Evolutionary conservation across 73 alveolate genomes (phyloP).

Genomic region (Stentor coeruleus): DNA sequence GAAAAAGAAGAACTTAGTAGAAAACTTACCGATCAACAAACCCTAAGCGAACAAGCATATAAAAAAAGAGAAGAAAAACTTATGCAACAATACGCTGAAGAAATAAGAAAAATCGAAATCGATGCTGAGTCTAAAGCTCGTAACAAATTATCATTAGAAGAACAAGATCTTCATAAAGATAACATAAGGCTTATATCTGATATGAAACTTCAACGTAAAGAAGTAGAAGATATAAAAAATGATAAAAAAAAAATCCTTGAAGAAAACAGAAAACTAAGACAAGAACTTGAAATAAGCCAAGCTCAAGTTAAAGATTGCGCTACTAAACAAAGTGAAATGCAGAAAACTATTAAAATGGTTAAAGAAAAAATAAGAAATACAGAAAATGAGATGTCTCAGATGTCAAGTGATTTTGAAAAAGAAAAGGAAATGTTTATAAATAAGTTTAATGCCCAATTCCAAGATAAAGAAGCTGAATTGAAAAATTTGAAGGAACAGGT

Average conservation of each 20-base stretch:
- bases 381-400: slow-evolving; percentile 31
- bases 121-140: slow-evolving; percentile 37
- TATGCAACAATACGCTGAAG: slow-evolving; percentile 28
- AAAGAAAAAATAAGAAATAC: slow-evolving; percentile 19
- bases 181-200: neutral
- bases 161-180: slow-evolving; percentile 26
- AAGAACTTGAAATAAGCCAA: slow-evolving; percentile 29
- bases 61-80: slow-evolving; percentile 31
- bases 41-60: slow-evolving; percentile 28
- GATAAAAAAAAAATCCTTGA: slow-evolving; percentile 34
- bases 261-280: slow-evolving; percentile 23
- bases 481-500: slow-evolving; percentile 51
- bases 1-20: slow-evolving; percentile 32
- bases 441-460: slow-evolving; percentile 24
- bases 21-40: slow-evolving; percentile 28
- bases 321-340: slow-evolving; percentile 28
- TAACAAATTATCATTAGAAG: slow-evolving; percentile 19
- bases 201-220: slow-evolving; percentile 27
- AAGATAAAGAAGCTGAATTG: slow-evolving; percentile 32
- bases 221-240: slow-evolving; percentile 36
- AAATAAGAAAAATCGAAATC: slow-evolving; percentile 34
- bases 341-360: slow-evolving; percentile 22
- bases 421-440: slow-evolving; percentile 26
- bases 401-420: slow-evolving; percentile 33
- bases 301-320: slow-evolving; percentile 25